These are phyloP conservation scores for Hemisphaericaspora xylanilytica DNA, from an alignment of 1,139 yeast genomes.

Conservation along the genomic window DNA sequence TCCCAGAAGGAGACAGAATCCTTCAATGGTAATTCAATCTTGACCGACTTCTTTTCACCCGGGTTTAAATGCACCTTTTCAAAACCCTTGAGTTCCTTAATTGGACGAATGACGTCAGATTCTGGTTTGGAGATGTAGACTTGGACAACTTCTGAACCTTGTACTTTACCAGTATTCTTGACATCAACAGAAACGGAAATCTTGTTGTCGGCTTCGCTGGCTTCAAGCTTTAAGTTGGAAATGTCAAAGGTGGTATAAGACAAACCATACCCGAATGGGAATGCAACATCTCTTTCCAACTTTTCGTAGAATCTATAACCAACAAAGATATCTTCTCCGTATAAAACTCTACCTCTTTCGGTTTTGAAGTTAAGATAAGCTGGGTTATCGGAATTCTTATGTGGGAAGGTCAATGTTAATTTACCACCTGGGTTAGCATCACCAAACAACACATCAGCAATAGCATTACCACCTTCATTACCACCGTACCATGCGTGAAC, in stretches of 20 bases:
- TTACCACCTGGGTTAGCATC: constrained; percentile 30
- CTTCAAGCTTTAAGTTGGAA: constrained; percentile 15
- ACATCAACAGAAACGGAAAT: constrained; percentile 30
- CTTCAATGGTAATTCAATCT: constrained; percentile 34
- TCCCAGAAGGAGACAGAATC: constrained; percentile 56
- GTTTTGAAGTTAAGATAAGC: constrained; percentile 38
- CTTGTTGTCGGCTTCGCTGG: constrained; percentile 14
- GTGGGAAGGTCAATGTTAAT: constrained; percentile 44
- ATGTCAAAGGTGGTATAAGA: constrained; percentile 50
- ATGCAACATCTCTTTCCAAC: constrained; percentile 42
- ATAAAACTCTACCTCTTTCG: constrained; percentile 50
- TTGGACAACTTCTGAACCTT: constrained; percentile 49
- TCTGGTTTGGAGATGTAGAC: constrained; percentile 38
- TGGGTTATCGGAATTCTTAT: constrained; percentile 39
- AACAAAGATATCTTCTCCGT: constrained; percentile 56
- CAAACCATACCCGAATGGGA: constrained; percentile 62
- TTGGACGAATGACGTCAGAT: constrained; percentile 46
- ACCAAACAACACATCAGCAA: constrained; percentile 26
- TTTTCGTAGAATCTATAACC: constrained; percentile 63
- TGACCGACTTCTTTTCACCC: constrained; percentile 36
- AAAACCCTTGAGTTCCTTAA: constrained; percentile 57
- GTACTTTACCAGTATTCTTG: constrained; percentile 36
- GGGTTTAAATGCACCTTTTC: constrained; percentile 43
- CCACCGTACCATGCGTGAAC: constrained; percentile 52
- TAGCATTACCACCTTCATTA: constrained; percentile 24